Base-by-base conservation (phyloP, 2,329 filamentous ascomycete species). In the Graphilbum fragrans region DNA sequence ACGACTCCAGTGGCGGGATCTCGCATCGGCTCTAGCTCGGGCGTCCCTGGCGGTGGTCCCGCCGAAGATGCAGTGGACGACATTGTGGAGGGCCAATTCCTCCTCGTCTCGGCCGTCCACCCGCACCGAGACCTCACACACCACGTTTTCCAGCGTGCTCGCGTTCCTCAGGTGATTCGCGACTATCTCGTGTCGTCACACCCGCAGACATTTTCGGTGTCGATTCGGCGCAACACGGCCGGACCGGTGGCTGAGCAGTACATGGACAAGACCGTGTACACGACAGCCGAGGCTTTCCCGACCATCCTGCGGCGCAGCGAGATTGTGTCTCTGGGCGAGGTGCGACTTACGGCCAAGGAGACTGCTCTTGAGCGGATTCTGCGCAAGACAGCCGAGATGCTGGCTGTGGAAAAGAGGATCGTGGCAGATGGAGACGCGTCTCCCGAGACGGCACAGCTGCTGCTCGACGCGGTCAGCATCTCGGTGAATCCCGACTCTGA, bases 361-460 rank as follows among this genome's bases (percentile, higher is more conserved):
- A 88, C 86, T n/a, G 90, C 83, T 0, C 69, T 96, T 46, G 90
- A 96, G 58, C 80, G 90, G 16, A 90, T 92, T 25, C 81, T 86
- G 52, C 78, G 88, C 45, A 95, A 95, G 66, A 94, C 90, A 1
- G 77, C 85, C 44, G 90, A 96, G 60, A 75, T 96, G 64, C 68
- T 76, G 2, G 62, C 72, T 1, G 66, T 94, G 1, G 86, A 94
- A 57, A 85, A 81, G 57, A 78, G 79, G 38, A 14, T 31, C 11
- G 69, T 90, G 9, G 63, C 69, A 1, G 79, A 85, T 19, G 82
- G 82, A 5, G 84, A 90, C 43, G 48, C 18, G 19, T 51, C 53
- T 14, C 77, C 86, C 29, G 74, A 80, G 9, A 74, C 76, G 35
- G 72, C 80, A 16, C 72, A 76, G 34, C 66, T 78, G 36, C 67